Base-by-base conservation (phyloP, 31 red algal genomes). In the Asparagopsis taxiformis region DNA sequence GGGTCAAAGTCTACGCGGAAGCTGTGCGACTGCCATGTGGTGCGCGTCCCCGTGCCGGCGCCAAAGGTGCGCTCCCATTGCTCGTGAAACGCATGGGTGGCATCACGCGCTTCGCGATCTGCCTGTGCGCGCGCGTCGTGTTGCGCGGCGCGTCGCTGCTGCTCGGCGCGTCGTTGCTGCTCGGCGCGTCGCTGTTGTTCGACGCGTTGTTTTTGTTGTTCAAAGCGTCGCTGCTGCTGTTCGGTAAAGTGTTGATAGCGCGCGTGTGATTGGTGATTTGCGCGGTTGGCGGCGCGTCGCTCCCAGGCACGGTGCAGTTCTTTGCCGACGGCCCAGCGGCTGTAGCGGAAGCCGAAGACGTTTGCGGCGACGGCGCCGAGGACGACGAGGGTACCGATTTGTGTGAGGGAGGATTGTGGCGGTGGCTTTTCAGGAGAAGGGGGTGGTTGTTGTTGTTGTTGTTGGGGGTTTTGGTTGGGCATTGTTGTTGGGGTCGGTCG, bases 261-360 rank as follows among this genome's bases (percentile, higher is more conserved):
- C n/a, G n/a, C n/a, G n/a, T n/a, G n/a, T n/a, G n/a, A n/a, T n/a
- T n/a, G n/a, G n/a, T n/a, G n/a, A n/a, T n/a, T n/a, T n/a, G n/a
- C n/a, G n/a, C n/a, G n/a, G n/a, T n/a, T n/a, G n/a, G n/a, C n/a
- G n/a, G n/a, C n/a, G n/a, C n/a, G n/a, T n/a, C n/a, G n/a, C 55
- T 82, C 65, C 77, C 77, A 82, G 9, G 77, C 77, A 19, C 77
- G 63, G 38, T 82, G 77, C 1, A 82, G 32, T 41, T 82, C 77
- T 50, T 82, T 82, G 0, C 77, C 77, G 3, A 82, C 77, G n/a
- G 77, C 77, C 77, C 77, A 82, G 29, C 77, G 63, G 31, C 65
- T 70, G 53, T 70, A 70, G 3, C 77, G 63, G 41, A 82, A 82
- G 43, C 65, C 77, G 25, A 82, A 26, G 0, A 82, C 65, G 57